A percentile compares a stretch with the other conserved stretches of the same genome.
Conservation (phyloP, 1,284 basidiomycete genomes). For the Moesziomyces globuligerus region DNA sequence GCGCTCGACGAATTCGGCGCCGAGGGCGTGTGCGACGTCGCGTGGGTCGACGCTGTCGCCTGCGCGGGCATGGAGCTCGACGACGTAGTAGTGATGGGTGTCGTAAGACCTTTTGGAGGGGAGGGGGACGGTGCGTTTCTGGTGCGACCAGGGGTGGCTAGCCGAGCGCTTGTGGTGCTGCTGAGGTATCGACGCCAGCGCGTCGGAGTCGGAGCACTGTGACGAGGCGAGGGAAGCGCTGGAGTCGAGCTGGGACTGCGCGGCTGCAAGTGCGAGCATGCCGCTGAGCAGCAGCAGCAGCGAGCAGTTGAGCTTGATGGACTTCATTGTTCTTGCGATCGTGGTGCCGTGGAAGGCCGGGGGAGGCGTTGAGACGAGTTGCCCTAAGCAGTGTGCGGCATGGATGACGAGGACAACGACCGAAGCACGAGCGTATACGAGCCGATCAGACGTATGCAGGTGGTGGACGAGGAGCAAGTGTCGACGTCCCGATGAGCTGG, state of each 20-base stretch:
- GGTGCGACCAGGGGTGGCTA: slow-evolving; percentile 31
- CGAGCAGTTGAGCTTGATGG: slow-evolving; percentile 25
- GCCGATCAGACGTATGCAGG: no score
- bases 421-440: no score
- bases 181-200: not conserved
- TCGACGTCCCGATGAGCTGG: no score
- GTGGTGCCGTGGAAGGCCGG: not conserved
- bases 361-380: no score
- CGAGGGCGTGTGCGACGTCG: slow-evolving; percentile 73
- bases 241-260: slow-evolving; percentile 2
- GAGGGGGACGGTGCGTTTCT: slow-evolving; percentile 41
- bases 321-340: slow-evolving; percentile 10
- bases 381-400: no score
- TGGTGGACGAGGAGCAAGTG: no score
- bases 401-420: no score
- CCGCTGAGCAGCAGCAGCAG: slow-evolving; percentile 34
- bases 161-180: slow-evolving; percentile 20
- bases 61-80: slow-evolving; percentile 76
- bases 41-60: slow-evolving; percentile 68
- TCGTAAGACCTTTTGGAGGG: slow-evolving; percentile 71
- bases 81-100: slow-evolving; percentile 88
- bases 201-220: slow-evolving; percentile 13
- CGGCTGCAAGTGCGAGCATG: slow-evolving; percentile 22
- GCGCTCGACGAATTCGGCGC: slow-evolving; percentile 85
- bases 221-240: slow-evolving; percentile 8